phyloP scores from a whole-genome alignment of 1,284 basidiomycete genomes.

The Ganoderma sinense region DNA sequence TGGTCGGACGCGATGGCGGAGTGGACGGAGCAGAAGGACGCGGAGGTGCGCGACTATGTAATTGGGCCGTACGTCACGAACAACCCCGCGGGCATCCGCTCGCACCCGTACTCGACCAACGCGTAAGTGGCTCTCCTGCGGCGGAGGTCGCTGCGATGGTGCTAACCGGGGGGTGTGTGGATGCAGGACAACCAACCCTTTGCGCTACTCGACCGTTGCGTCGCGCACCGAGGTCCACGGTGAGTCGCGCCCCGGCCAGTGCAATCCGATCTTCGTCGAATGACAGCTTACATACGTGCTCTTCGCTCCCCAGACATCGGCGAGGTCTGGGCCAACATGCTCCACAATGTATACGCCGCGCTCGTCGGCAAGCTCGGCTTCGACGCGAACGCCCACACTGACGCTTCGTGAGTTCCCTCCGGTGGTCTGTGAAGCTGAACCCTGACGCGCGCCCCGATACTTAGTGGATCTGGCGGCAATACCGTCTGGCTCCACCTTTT shows the following conservation, averaged over 20 bases:
- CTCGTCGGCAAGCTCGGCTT: conserved; percentile 53
- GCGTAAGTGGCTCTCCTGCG: conserved; percentile 35
- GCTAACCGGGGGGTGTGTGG: not conserved
- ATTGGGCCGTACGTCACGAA: conserved; percentile 48
- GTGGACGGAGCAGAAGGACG: conserved; percentile 50
- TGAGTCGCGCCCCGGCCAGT: not conserved
- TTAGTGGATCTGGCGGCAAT: conserved; percentile 49
- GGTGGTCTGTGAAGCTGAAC: not conserved
- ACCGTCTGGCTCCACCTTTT: conserved; percentile 57
- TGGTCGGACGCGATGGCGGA: conserved; percentile 62
- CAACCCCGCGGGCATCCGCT: conserved; percentile 45
- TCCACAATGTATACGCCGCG: conserved; percentile 58
- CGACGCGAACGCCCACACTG: conserved; percentile 44
- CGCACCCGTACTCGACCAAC: conserved; percentile 50
- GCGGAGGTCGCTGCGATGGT: not conserved
- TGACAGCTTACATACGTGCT: not conserved
- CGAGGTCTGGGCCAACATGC: conserved; percentile 62
- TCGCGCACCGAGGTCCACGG: conserved; percentile 49
- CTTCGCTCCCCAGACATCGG: conserved; percentile 41
- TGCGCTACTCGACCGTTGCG: conserved; percentile 43
- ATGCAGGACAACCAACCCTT: conserved; percentile 19
- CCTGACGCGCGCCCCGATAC: not conserved
- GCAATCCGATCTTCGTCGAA: no score
- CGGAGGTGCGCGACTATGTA: conserved; percentile 47
- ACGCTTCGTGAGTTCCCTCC: conserved; percentile 30